Conservation (phyloP, 257 asterid genomes). For the Nicotiana tabacum region DNA sequence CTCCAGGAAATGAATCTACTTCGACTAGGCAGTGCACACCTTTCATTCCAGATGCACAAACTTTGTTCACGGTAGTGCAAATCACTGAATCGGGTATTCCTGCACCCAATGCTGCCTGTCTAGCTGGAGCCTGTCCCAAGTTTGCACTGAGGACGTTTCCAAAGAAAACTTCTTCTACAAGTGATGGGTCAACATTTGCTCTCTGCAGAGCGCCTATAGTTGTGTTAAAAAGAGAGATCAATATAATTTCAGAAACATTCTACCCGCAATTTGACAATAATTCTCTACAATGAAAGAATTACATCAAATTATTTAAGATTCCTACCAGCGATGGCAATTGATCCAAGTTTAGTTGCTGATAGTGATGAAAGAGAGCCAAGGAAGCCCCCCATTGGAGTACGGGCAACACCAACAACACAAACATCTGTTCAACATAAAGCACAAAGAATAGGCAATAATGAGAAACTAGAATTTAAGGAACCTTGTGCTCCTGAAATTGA, state of each 20-base stretch:
- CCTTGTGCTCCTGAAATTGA: background rate
- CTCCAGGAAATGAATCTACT: background rate
- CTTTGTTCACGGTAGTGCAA: constrained; percentile 91
- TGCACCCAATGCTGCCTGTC: constrained; percentile 95
- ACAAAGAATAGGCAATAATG: background rate
- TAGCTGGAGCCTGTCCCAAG: constrained; percentile 98
- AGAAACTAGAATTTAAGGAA: background rate
- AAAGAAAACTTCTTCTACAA: constrained; percentile 82
- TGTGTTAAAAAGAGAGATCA: background rate
- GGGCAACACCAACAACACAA: constrained; percentile 89
- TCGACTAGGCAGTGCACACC: constrained; percentile 31
- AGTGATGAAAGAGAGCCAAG: constrained; percentile 87
- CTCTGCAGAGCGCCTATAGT: constrained; percentile 79
- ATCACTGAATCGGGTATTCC: constrained; percentile 78
- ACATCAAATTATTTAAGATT: constrained; percentile 7
- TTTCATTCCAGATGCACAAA: constrained; percentile 98
- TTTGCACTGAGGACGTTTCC: constrained; percentile 95
- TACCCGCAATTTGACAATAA: background rate
- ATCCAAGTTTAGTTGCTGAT: constrained; percentile 91
- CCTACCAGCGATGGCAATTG: constrained; percentile 78
- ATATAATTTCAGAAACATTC: background rate
- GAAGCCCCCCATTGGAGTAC: constrained; percentile 95
- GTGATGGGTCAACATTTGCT: constrained; percentile 80
- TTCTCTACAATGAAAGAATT: background rate
- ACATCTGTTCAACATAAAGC: constrained; percentile 46